Base-by-base conservation (phyloP, 306 rosid species). In the Pyrus pyrifolia region DNA sequence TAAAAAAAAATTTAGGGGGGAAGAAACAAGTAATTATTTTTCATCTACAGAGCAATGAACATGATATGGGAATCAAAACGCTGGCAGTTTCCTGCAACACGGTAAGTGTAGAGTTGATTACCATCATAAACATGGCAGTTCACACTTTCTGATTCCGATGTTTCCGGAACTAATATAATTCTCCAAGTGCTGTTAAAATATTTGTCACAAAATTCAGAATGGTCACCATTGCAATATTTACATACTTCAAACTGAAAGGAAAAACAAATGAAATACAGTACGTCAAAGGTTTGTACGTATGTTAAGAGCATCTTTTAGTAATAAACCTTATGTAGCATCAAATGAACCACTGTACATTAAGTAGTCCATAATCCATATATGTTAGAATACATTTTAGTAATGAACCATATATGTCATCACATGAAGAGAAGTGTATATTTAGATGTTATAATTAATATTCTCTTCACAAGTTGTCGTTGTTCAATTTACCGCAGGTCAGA, bases 141-240 rank as follows among this genome's bases (percentile, higher is more conserved):
- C 98, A 94, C 52, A 94, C 96, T 89, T 88, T 94, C 68, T 85
- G 71, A 82, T 76, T 90, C 82, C 91, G 97, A 80, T 68, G 88
- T 79, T 94, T 94, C 72, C 83, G 87, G 78, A 90, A 94, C 73
- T 90, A 45, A 80, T 87, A 91, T 57, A 90, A 72, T 79, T 94
- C 98, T 55, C 98, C 98, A 59, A 94, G 27, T 75, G 98, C 98
- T 29, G 98, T 90, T 70, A 92, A 25, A 76, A 90, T 89, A 80
- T 92, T 94, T 29, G 98, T 92, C 85, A 90, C 75, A 81, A 92
- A 92, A 91, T 94, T 94, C 88, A 94, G 89, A 85, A 92, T 83
- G 67, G 98, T 94, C 89, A 94, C 97, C 97, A 92, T 94, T 78
- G 98, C 98, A 60, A 94, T 87, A 78, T 92, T 94, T 77, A 90